Base-by-base conservation (phyloP, 208 protist species). In the Crithidia fasciculata region DNA sequence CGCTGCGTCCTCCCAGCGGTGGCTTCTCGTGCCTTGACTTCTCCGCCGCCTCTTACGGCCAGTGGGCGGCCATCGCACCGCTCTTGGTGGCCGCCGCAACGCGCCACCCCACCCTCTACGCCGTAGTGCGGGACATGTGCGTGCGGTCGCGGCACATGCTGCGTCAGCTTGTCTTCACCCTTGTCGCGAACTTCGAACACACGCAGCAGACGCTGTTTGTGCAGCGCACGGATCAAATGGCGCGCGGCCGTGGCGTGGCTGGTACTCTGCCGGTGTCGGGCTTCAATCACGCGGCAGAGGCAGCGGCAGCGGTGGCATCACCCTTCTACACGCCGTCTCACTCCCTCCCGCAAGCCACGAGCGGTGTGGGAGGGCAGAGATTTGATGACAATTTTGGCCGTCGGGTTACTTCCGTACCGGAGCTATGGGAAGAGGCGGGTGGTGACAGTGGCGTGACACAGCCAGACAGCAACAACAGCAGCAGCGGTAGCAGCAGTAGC, bases 111-210 rank as follows among this genome's bases (percentile, higher is more conserved):
- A 69, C 72, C 9, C 41, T 95, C 12, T 76, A 86, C 74, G 62
- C 78, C 60, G 83, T 79, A 2, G 62, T 95, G 56, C 62, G 78
- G n/a, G 81, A 89, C 39, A 89, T 95, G 87, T 95, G 91, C 57
- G 68, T 69, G 13, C 80, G 80, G 13, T 95, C 91, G 18, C 75
- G 65, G 8, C 64, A 71, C 15, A 81, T 95, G 73, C 72, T 95
- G 45, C 83, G 88, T 57, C 91, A 95, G 76, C 73, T 89, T 49
- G 69, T 88, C 18, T 95, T 89, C 70, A 67, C 82, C n/a, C 74
- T 95, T 37, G 67, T 89, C 44, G 74, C 91, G 0, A 82, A 74
- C 55, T 90, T 93, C 58, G 88, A 95, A 49, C 84, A 92, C 76
- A 56, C 36, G 2, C 60, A 82, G 55, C 49, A 47, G 18, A 86